phyloP scores from a whole-genome alignment of 2,329 filamentous ascomycete species.

The Grosmannia penicillata region DNA sequence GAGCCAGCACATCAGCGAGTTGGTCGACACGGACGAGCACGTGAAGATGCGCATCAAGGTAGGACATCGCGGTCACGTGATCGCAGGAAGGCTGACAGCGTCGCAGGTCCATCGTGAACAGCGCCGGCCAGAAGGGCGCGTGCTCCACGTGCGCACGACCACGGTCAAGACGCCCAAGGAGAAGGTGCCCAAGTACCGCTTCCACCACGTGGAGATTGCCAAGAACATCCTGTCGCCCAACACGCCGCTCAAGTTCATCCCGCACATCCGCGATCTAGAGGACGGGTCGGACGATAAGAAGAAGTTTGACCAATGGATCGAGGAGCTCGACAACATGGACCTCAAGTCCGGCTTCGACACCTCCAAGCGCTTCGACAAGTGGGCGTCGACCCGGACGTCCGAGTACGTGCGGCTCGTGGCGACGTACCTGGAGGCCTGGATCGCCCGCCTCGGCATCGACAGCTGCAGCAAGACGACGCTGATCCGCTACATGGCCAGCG shows the following conservation, averaged over 20 bases:
- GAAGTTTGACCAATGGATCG: slow-evolving; percentile 40
- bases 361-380: slow-evolving; percentile 35
- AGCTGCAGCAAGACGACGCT: slow-evolving; percentile 36
- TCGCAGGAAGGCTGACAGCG: neutral
- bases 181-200: slow-evolving; percentile 41
- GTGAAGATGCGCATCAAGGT: slow-evolving; percentile 39
- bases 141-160: slow-evolving; percentile 17
- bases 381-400: slow-evolving; percentile 30
- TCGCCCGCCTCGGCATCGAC: slow-evolving; percentile 32
- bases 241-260: slow-evolving; percentile 45
- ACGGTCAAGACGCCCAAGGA: slow-evolving; percentile 34
- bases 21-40: slow-evolving; percentile 19
- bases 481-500: slow-evolving; percentile 36
- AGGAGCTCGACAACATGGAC: slow-evolving; percentile 42
- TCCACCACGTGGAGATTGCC: slow-evolving; percentile 44
- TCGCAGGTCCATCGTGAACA: slow-evolving; percentile 8
- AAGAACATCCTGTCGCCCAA: slow-evolving; percentile 46
- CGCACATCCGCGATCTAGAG: slow-evolving; percentile 41
- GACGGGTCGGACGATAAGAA: slow-evolving; percentile 34
- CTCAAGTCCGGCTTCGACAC: slow-evolving; percentile 41
- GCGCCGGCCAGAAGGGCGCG: slow-evolving; percentile 4
- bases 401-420: slow-evolving; percentile 37
- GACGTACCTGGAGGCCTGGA: slow-evolving; percentile 39
- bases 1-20: slow-evolving; percentile 16
- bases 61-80: too few relatives aligned